Conservation (phyloP, 345 rosid genomes). For the Sonneratia caseolaris region DNA sequence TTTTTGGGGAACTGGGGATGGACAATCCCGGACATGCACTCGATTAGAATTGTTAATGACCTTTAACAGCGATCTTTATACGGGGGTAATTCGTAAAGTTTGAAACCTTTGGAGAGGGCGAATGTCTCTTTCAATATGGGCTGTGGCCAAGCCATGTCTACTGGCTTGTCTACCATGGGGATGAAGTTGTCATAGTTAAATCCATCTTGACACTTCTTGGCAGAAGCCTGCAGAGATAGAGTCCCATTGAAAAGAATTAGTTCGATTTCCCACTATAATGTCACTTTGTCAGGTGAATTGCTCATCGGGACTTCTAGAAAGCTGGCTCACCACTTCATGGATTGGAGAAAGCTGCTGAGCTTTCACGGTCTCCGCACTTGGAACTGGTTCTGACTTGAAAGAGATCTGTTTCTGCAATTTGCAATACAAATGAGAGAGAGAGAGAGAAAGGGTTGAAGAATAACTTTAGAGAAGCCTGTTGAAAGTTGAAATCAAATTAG, state of each 20-base stretch:
- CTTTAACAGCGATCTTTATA: no score
- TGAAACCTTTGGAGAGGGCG: conserved; percentile 6
- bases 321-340: conserved; percentile 4
- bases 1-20: no score
- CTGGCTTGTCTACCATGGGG: conserved; percentile 35
- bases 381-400: neutral
- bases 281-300: neutral
- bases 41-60: no score
- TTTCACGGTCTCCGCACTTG: neutral
- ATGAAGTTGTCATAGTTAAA: conserved; percentile 18
- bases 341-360: neutral
- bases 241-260: no score
- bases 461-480: neutral
- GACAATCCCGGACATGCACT: no score
- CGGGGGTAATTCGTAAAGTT: neutral
- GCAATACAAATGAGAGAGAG: neutral
- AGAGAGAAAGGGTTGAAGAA: neutral
- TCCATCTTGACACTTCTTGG: conserved; percentile 14
- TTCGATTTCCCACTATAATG: neutral
- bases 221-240: neutral
- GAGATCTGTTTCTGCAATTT: conserved; percentile 7
- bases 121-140: neutral
- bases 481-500: neutral
- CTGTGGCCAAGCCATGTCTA: conserved; percentile 29
- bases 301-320: neutral